Evolutionary conservation across 2,329 filamentous ascomycete genomes (phyloP).

Genomic region (Pseudogymnoascus sp.): DNA sequence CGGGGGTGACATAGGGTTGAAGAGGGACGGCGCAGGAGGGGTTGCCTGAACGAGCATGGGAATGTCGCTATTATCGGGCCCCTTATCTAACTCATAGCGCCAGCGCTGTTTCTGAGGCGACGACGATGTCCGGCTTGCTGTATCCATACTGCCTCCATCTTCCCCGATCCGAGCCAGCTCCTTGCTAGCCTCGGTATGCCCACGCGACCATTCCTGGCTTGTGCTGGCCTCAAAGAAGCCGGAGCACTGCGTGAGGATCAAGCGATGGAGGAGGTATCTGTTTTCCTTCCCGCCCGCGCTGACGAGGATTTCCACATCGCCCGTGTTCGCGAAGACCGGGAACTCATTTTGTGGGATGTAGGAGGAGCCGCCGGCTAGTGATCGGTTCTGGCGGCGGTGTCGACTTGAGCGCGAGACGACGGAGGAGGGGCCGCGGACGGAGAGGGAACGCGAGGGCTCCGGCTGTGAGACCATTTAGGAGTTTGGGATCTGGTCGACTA

Average conservation of each 20-base stretch:
- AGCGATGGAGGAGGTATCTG: conserved; percentile 76
- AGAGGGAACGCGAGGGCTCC: conserved; percentile 45
- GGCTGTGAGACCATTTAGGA: conserved; percentile 55
- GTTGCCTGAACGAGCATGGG: conserved; percentile 80
- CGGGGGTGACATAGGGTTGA: conserved; percentile 42
- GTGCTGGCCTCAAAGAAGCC: conserved; percentile 89
- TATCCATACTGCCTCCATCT: conserved; percentile 32
- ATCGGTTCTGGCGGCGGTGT: conserved; percentile 70
- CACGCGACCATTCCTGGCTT: conserved; percentile 65
- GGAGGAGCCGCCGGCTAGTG: conserved; percentile 65
- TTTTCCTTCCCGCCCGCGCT: conserved; percentile 63
- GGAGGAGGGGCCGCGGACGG: conserved; percentile 52
- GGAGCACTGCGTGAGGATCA: conserved; percentile 83
- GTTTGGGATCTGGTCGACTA: conserved; percentile 18
- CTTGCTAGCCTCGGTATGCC: conserved; percentile 13
- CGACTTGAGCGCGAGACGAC: conserved; percentile 55
- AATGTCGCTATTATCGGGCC: conserved; percentile 64
- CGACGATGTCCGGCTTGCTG: conserved; percentile 25
- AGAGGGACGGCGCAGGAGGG: conserved; percentile 43
- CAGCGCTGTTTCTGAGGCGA: conserved; percentile 51
- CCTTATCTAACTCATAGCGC: conserved; percentile 82
- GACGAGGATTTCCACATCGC: conserved; percentile 86
- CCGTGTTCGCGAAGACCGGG: conserved; percentile 80
- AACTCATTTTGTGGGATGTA: conserved; percentile 81
- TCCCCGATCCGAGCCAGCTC: conserved; percentile 48